Evolutionary conservation across 2,329 filamentous ascomycete genomes (phyloP), one percentile per base, ranked within the genome.

Genomic region (Trichophyton mentagrophytes): DNA sequence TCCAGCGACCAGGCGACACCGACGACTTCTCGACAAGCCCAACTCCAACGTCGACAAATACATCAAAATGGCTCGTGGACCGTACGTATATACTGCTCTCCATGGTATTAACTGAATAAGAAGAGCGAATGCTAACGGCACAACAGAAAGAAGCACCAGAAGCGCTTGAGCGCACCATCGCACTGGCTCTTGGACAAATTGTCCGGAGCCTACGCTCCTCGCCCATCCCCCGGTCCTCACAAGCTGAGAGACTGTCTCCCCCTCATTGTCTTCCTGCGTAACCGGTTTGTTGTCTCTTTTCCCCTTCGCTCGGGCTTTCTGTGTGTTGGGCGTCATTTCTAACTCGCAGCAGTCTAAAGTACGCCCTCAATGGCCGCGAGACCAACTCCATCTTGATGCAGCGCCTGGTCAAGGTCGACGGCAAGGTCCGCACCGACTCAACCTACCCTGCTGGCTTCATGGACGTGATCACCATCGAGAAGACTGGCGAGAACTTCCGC

Each of bases 161-260:
- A 99, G 91, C 91, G 93, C 85, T 85, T 97, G 78, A 93, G 89
- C 82, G 93, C 93, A 78, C 93, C 93, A 77, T 95, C 89, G 79
- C 93, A 97, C 88, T 99, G 93, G 93, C 89, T 99, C 78, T 85
- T 99, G 79, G 93, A 99, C 89, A 99, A 99, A 82, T 85, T 99
- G 77, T 96, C 90, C 79, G 93, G 93, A 77, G 82, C 84, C 80
- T 92, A 85, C 76, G 83, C 84, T 66, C 83, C 83, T 71, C 83
- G 83, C 77, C 81, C 84, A 68, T 86, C 83, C 64, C 80, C 84
- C 68, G 93, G 93, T 89, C 93, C 93, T 80, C 92, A 97, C 88
- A 99, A 99, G 88, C 85, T 93, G 78, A 88, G 93, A 78, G 93
- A 99, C 82, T 97, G 92, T 83, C 87, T 99, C 82, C 93, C 93